These are phyloP conservation scores for Neurospora tetrasperma DNA, from an alignment of 495 filamentous ascomycete genomes.

Conservation along the genomic window DNA sequence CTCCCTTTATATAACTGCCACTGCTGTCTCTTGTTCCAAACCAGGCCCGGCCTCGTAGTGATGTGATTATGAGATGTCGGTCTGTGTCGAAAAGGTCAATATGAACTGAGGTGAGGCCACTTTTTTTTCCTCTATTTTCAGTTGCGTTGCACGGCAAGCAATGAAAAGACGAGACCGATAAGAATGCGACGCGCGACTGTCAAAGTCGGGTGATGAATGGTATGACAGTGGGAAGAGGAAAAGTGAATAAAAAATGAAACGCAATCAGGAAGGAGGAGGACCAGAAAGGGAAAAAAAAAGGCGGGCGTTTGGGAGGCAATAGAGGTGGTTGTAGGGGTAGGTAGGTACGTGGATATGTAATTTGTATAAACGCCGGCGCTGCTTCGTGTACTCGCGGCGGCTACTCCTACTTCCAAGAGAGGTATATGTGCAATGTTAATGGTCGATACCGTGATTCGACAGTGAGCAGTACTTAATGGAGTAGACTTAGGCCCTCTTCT, in stretches of 20 bases:
- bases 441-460: neutral
- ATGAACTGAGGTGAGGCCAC: neutral
- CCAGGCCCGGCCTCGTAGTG: neutral
- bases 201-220: neutral
- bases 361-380: neutral
- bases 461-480: too few species aligned
- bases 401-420: neutral
- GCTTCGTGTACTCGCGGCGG: neutral
- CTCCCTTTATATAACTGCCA: neutral
- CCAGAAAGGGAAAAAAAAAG: neutral
- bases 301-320: neutral
- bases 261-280: neutral
- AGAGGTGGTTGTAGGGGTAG: neutral
- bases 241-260: neutral
- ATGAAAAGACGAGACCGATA: neutral
- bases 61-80: neutral
- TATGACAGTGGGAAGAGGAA: neutral
- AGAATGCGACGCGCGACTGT: neutral
- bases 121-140: neutral
- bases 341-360: neutral
- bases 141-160: neutral
- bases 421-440: neutral
- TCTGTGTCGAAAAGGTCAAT: neutral
- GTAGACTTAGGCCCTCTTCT: neutral
- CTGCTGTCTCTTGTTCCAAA: neutral